Evolutionary conservation across 2,329 filamentous ascomycete genomes (phyloP), one percentile per base, ranked within the genome.

Genomic region (Sphaerulina populicola): DNA sequence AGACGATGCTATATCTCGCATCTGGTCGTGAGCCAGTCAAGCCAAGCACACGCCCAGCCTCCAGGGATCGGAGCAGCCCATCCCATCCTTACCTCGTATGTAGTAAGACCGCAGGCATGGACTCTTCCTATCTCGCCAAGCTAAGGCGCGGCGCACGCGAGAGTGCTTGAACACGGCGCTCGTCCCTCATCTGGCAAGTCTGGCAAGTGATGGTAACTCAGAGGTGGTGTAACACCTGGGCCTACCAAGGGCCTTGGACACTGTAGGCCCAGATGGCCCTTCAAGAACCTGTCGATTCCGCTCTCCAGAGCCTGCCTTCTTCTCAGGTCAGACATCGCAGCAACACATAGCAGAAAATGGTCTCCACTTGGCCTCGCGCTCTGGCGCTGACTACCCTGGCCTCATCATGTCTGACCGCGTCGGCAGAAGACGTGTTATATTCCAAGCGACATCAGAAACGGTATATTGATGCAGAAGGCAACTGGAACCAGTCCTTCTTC

Each of bases 401-500:
- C 15, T 49, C 30, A 4, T 49, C 30, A 4, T 12, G 30, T 10
- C 7, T 42, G 12, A 9, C 21, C 29, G 39, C 21, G n/a, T 49
- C 42, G 11, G 60, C 60, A 12, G 60, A 59, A 51, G 58, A 60
- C 30, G 55, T 57, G 7, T 39, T 60, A 23, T 55, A 55, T 51
- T 60, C 57, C 39, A 49, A 57, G 30, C 53, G 54, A 8, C 47
- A 54, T 21, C 42, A 58, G 38, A 60, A 60, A 40, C 54, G 58
- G 27, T 57, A 55, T 39, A 59, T 59, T 10, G 57, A 59, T 30
- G 50, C 47, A 15, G 47, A 50, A 7, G 60, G 58, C 53, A 59
- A 59, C 46, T 62, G 57, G 54, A 60, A 60, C 29, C 55, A 60
- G 42, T 58, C 53, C 6, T 83, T 84, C 69, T 83, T 83, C 68